phyloP scores from a whole-genome alignment of 2,329 filamentous ascomycete species.

The Scedosporium aurantiacum region DNA sequence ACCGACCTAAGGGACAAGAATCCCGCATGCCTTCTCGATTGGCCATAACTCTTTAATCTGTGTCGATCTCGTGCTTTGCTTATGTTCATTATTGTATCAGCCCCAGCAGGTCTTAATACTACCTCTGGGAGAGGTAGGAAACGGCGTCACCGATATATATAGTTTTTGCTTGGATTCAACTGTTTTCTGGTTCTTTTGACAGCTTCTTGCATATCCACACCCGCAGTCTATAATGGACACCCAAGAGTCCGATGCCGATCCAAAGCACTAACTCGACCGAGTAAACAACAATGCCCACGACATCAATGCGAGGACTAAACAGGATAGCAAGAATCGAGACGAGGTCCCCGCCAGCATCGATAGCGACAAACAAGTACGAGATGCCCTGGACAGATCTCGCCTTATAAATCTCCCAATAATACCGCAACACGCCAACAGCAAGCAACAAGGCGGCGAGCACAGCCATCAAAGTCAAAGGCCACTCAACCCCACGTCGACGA shows the following conservation, averaged over 20 bases:
- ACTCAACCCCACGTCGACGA: neutral
- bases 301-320: constrained; percentile 1
- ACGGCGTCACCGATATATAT: too few relatives aligned
- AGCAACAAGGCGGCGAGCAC: constrained; percentile 1
- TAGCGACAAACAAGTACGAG: constrained; percentile 2
- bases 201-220: neutral
- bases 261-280: constrained; percentile 2
- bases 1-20: too few relatives aligned
- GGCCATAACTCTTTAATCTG: too few relatives aligned
- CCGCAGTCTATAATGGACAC: constrained; percentile 1
- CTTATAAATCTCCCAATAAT: constrained; percentile 5
- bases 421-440: neutral
- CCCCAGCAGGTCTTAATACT: too few relatives aligned
- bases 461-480: constrained; percentile 1
- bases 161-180: too few relatives aligned
- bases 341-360: constrained; percentile 3
- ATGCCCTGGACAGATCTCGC: constrained; percentile 4
- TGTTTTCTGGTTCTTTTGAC: neutral
- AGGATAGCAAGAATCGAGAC: constrained; percentile 1
- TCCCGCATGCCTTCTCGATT: too few relatives aligned
- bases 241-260: constrained; percentile 3
- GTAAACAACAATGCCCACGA: neutral
- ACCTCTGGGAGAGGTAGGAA: too few relatives aligned
- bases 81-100: too few relatives aligned
- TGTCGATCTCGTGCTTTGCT: too few relatives aligned